Conservation (phyloP, 1,284 basidiomycete species). For the Apiotrichum veenhuisii region DNA sequence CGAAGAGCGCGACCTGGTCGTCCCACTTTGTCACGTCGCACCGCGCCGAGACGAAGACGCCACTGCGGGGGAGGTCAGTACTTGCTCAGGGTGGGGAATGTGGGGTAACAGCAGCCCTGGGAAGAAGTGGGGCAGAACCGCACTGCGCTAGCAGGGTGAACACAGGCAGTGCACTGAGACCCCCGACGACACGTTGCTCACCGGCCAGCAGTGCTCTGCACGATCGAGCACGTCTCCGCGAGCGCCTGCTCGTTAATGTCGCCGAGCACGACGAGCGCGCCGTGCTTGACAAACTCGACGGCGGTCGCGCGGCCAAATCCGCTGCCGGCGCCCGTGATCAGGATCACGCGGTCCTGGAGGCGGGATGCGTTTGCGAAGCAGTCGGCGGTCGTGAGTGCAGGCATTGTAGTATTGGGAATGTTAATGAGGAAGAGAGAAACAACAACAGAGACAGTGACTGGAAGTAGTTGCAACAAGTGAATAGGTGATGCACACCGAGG, state of each 20-base stretch:
- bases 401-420: slow-evolving; percentile 5
- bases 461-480: neutral
- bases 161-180: neutral
- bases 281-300: slow-evolving; percentile 15
- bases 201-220: slow-evolving; percentile 26
- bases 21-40: slow-evolving; percentile 23
- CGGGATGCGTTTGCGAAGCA: slow-evolving; percentile 42
- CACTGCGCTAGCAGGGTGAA: neutral
- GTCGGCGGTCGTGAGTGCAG: slow-evolving; percentile 10
- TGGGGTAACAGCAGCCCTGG: no score
- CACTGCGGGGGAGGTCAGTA: neutral
- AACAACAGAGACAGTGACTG: neutral
- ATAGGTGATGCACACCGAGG: neutral
- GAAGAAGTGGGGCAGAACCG: neutral
- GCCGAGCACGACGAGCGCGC: slow-evolving; percentile 19
- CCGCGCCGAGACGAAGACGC: slow-evolving; percentile 19
- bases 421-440: neutral
- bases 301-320: slow-evolving; percentile 20
- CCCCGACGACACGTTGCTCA: no score
- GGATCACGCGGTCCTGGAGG: slow-evolving; percentile 9
- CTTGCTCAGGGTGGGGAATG: neutral
- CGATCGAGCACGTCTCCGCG: slow-evolving; percentile 4
- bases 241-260: slow-evolving; percentile 13
- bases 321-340: slow-evolving; percentile 18
- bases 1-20: slow-evolving; percentile 20